Evolutionary conservation across 1,284 basidiomycete species (phyloP), one percentile per base, ranked within the genome.

Genomic region (Salmacisia buchloeana): DNA sequence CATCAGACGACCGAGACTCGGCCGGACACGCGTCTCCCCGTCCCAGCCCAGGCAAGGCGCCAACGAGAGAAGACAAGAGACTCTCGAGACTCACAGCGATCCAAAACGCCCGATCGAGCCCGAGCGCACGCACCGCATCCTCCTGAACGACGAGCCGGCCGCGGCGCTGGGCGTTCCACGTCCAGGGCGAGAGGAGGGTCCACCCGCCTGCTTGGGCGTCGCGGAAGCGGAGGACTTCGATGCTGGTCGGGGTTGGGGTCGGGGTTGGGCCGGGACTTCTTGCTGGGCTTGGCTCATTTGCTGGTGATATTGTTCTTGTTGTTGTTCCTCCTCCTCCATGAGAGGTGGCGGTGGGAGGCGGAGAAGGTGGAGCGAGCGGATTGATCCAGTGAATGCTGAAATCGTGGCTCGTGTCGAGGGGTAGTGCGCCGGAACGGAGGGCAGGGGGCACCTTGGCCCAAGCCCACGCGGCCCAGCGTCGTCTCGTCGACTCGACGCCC

Each of bases 331-430:
- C 12, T 31, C 25, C 29, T 25, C 27, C 12, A 12, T n/a, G n/a
- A n/a, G n/a, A n/a, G n/a, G n/a, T n/a, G n/a, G n/a, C n/a, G n/a
- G n/a, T n/a, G n/a, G n/a, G n/a, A n/a, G n/a, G n/a, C n/a, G n/a
- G n/a, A n/a, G n/a, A n/a, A n/a, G n/a, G n/a, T n/a, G n/a, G 21
- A 18, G 3, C 1, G 2, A 67, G 67, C 9, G 68, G 62, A 29
- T 76, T 63, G 35, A 68, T 54, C 74, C 74, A 76, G 34, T 56
- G 64, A n/a, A 76, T 38, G 39, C 66, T 68, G 60, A 76, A 76
- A 38, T 63, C 66, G 46, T 76, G 73, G 34, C 61, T 61, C 3
- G 69, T 64, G 58, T 76, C 74, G 36, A 73, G 49, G 18, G 69
- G 59, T 0, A 76, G 56, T 6, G 62, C 56, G 0, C 49, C 49